Conservation (phyloP, 2,329 filamentous ascomycete genomes). For the Phaeoacremonium minimum region DNA sequence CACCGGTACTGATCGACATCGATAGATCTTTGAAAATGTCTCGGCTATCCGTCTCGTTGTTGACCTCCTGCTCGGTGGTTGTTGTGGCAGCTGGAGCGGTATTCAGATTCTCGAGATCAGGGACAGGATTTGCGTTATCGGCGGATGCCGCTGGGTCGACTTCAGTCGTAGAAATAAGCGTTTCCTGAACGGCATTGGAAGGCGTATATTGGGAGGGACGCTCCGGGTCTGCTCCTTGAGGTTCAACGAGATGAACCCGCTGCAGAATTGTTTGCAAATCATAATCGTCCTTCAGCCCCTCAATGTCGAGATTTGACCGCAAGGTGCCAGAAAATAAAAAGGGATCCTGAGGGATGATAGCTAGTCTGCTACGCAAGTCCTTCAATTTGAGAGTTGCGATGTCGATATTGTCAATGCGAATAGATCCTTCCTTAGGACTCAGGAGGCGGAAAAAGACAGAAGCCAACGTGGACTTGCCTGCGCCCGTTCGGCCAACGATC, state of each 20-base stretch:
- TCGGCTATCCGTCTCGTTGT: conserved; percentile 1
- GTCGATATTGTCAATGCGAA: conserved; percentile 41
- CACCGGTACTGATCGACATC: conserved; percentile 23
- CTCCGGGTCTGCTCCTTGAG: conserved; percentile 32
- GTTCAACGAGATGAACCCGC: conserved; percentile 54
- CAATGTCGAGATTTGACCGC: conserved; percentile 59
- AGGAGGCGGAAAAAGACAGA: conserved; percentile 58
- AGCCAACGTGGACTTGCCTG: conserved; percentile 63
- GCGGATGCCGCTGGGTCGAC: conserved; percentile 2
- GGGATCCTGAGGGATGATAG: conserved; percentile 65
- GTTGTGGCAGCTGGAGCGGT: conserved; percentile 3
- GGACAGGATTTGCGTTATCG: neutral
- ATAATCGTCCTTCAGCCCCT: conserved; percentile 56
- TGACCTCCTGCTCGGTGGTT: conserved; percentile 1
- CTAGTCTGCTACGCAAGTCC: conserved; percentile 55
- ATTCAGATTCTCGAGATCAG: conserved; percentile 2
- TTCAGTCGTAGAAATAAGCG: conserved; percentile 10
- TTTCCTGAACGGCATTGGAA: conserved; percentile 11
- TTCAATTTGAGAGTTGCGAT: conserved; percentile 56
- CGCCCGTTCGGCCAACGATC: conserved; percentile 61
- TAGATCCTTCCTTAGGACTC: conserved; percentile 33
- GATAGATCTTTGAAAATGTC: conserved; percentile 25
- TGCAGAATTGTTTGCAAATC: conserved; percentile 55
- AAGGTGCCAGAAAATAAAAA: conserved; percentile 63
- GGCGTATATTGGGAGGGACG: conserved; percentile 15